Evolutionary conservation across 495 filamentous ascomycete genomes (phyloP).

Genomic region (Penicillium canescens): DNA sequence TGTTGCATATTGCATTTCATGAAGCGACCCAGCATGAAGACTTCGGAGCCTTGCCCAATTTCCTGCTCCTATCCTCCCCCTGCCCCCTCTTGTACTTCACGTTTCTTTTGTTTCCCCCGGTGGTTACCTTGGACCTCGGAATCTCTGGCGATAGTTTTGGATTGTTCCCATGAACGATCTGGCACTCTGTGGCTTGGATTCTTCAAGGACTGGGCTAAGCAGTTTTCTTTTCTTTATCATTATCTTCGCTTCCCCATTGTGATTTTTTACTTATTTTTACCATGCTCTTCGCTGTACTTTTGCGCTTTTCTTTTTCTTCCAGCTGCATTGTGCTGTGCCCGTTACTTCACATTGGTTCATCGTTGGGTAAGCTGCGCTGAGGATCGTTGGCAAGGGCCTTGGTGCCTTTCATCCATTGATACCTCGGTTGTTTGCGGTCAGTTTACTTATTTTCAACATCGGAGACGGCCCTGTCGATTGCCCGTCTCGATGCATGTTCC

Average conservation of each 20-base stretch:
- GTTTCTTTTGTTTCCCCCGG: conserved; percentile 1
- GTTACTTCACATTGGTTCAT: conserved; percentile 9
- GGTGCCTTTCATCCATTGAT: background rate
- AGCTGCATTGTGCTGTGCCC: conserved; percentile 13
- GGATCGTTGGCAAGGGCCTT: background rate
- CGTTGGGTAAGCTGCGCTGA: background rate
- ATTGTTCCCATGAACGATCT: conserved; percentile 3
- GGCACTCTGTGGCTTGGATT: conserved; percentile 5
- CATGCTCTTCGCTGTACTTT: conserved; percentile 6
- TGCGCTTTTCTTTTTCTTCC: conserved; percentile 13
- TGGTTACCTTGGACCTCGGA: conserved; percentile 7
- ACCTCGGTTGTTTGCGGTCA: background rate
- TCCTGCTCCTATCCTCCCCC: conserved; percentile 5
- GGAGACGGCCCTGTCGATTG: conserved; percentile 1
- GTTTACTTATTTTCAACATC: conserved; percentile 1
- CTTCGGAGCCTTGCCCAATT: conserved; percentile 5
- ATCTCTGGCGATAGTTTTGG: conserved; percentile 10
- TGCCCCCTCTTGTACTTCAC: conserved; percentile 16
- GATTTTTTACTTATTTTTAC: conserved; percentile 27
- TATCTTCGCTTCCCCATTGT: conserved; percentile 23
- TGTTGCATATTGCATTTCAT: conserved; percentile 23
- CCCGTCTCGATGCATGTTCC: conserved; percentile 1
- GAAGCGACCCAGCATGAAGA: conserved; percentile 19
- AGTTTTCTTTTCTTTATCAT: conserved; percentile 3
- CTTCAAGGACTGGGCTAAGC: background rate